A percentile compares a stretch with the other conserved stretches of the same genome.
phyloP scores from a whole-genome alignment of 176 grass and related monocot genomes.

The Themeda triandra region DNA sequence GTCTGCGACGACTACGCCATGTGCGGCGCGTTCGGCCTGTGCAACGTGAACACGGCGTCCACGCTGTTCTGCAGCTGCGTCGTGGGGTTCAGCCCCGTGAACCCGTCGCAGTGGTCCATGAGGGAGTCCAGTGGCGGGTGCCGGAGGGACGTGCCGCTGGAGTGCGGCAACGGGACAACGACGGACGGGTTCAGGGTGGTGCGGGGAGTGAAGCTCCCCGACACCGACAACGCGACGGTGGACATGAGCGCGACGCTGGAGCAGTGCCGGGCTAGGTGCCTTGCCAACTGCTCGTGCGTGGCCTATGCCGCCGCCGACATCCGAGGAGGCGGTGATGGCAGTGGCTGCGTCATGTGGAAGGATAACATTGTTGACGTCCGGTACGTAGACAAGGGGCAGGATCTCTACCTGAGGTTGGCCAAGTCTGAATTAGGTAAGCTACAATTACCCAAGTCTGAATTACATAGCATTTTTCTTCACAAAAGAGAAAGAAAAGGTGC shows the following conservation, averaged over 20 bases:
- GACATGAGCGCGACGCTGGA: slow-evolving; percentile 30
- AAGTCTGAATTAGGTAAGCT: slow-evolving; percentile 38
- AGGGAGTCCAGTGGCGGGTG: slow-evolving; percentile 38
- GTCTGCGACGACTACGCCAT: slow-evolving; percentile 48
- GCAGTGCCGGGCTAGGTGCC: slow-evolving; percentile 34
- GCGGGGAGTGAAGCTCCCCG: slow-evolving; percentile 57
- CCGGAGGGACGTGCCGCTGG: slow-evolving; percentile 32
- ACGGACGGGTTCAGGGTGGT: slow-evolving; percentile 31
- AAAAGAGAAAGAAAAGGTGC: background rate
- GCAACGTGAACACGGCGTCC: slow-evolving; percentile 38
- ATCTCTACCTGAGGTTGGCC: slow-evolving; percentile 21
- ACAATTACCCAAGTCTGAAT: background rate
- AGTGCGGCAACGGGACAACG: slow-evolving; percentile 31
- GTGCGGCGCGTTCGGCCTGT: slow-evolving; percentile 54
- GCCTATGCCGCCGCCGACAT: slow-evolving; percentile 43
- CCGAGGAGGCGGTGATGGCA: slow-evolving; percentile 18
- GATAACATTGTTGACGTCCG: slow-evolving; percentile 10
- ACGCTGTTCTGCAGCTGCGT: slow-evolving; percentile 50
- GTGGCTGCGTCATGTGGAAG: slow-evolving; percentile 28
- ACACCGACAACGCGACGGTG: slow-evolving; percentile 21
- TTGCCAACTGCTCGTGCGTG: slow-evolving; percentile 54
- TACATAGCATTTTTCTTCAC: background rate
- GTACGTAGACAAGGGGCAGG: slow-evolving; percentile 37
- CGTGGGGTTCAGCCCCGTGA: slow-evolving; percentile 35
- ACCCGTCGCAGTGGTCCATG: slow-evolving; percentile 37